Conservation (phyloP, 768 basidiomycete genomes). For the Gloeopeniophorella convolvens region DNA sequence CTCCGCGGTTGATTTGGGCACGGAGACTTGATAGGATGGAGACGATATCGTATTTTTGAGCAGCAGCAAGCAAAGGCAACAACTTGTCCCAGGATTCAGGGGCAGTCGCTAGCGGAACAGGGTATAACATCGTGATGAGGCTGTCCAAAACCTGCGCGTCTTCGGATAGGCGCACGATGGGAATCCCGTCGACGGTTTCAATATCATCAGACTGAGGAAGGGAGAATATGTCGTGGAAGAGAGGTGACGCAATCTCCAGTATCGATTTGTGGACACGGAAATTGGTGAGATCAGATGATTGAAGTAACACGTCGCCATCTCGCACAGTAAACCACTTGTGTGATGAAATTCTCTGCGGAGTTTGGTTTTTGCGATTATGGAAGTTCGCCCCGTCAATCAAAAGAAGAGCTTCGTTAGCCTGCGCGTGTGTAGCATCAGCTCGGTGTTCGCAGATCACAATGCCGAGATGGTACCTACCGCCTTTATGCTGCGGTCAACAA, state of each 20-base stretch:
- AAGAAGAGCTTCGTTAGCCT: too few species aligned
- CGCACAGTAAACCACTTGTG: not conserved
- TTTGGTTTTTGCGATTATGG: too few species aligned
- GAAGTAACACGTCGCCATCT: not conserved
- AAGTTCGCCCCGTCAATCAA: too few species aligned
- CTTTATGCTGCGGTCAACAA: not conserved
- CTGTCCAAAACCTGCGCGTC: not conserved
- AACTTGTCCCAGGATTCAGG: not conserved
- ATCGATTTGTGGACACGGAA: conserved; percentile 3
- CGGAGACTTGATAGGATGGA: conserved; percentile 1
- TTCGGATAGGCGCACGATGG: not conserved
- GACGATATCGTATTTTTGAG: conserved; percentile 23
- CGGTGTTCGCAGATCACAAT: too few species aligned
- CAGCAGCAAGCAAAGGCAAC: conserved; percentile 12
- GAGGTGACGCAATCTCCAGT: not conserved
- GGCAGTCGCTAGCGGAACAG: not conserved
- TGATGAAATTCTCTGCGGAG: too few species aligned
- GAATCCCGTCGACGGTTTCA: not conserved
- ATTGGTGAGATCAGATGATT: not conserved
- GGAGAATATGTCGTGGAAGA: not conserved
- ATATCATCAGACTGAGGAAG: not conserved
- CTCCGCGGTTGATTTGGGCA: not conserved
- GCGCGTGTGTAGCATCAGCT: too few species aligned
- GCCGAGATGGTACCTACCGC: not conserved
- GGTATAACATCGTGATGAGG: not conserved